Evolutionary conservation across 805 yeast species (phyloP).

Genomic region (Phaffomyces antillensis): DNA sequence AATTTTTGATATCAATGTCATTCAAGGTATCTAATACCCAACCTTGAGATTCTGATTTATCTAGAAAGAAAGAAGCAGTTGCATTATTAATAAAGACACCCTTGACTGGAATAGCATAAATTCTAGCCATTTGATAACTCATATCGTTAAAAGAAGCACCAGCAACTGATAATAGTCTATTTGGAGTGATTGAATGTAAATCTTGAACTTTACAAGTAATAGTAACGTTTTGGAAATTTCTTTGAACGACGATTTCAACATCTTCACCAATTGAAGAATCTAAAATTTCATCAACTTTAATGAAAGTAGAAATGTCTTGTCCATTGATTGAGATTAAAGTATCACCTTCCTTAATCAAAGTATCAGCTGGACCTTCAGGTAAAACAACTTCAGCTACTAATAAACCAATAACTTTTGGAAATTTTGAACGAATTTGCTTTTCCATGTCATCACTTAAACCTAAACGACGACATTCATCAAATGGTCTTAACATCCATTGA

Average conservation of each 20-base stretch:
- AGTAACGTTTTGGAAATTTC: conserved; percentile 59
- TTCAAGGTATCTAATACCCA: conserved; percentile 80
- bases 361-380: conserved; percentile 82
- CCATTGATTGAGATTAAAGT: conserved; percentile 69
- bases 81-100: conserved; percentile 82
- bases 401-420: conserved; percentile 73
- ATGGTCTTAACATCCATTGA: conserved; percentile 82
- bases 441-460: conserved; percentile 78
- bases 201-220: conserved; percentile 58
- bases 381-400: conserved; percentile 76
- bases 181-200: conserved; percentile 77
- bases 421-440: conserved; percentile 52
- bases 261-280: conserved; percentile 61
- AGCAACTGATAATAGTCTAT: conserved; percentile 69
- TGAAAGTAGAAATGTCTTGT: conserved; percentile 56
- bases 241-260: conserved; percentile 53
- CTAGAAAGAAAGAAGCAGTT: conserved; percentile 64
- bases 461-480: conserved; percentile 81
- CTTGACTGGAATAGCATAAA: conserved; percentile 72
- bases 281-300: conserved; percentile 74
- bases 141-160: conserved; percentile 84
- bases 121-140: conserved; percentile 84
- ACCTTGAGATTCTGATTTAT: conserved; percentile 54
- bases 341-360: conserved; percentile 75
- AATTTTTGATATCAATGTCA: conserved; percentile 63